Base-by-base conservation (phyloP, 108 stramenopile genomes). In the Pseudonitzschia pungens region DNA sequence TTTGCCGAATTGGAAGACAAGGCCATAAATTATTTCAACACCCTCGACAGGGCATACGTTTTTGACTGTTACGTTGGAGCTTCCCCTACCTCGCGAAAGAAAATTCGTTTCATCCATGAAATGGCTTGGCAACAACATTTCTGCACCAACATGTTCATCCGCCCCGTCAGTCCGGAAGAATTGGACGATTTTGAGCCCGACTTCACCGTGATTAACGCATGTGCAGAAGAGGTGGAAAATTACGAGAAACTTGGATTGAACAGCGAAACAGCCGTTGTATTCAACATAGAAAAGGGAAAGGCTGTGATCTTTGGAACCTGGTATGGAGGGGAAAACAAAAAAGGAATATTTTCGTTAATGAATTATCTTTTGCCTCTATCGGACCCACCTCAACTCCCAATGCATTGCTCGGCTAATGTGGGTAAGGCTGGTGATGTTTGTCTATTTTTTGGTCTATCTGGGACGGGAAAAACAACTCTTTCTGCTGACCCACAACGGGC, bases 261-360 rank as follows among this genome's bases (percentile, higher is more conserved):
- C 83, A 86, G 84, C 43, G 98, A 99, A 43, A 97, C 97, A 48
- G 96, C 96, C 16, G 97, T 97, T 22, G 95, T 93, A 24, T 97
- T 99, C 83, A 97, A 99, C 81, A 74, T 97, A 31, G 98, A 99
- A 81, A 86, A 96, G 82, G 87, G 86, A 69, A 84, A 81, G 68
- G 98, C 96, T 20, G 88, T 98, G 72, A 97, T 99, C 67, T 94
- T 95, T 60, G 98, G 97, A 15, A 99, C 98, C 12, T 97, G 90
- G 89, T 99, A 99, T 73, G 98, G 98, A 32, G 98, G 97, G 57
- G 98, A 99, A 82, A 99, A 97, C 81, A 99, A 99, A 81, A 99
- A 99, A 87, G 98, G 98, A 11, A 96, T 98, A 72, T 99, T 99
- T 70, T 93, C 95, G n/a, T 74, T 99, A 67, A 98, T 99, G 97